Percentiles rank a stretch among this genome's conserved stretches.
These are phyloP conservation scores for Debaryomyces fabryi DNA, from an alignment of 1,139 yeast species.

Conservation along the genomic window DNA sequence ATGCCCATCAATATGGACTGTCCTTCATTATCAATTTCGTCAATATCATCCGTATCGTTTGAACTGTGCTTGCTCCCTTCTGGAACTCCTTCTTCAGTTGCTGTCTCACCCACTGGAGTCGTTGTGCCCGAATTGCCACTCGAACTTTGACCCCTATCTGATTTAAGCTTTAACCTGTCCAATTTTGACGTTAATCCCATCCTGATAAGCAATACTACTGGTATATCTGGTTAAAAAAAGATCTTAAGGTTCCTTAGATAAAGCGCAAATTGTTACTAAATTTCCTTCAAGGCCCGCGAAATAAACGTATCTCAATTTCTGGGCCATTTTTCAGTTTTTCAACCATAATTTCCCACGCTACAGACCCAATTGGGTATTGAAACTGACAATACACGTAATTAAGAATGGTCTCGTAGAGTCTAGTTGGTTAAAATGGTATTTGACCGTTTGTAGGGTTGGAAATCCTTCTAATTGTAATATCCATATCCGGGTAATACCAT, in stretches of 20 bases:
- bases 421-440: background rate
- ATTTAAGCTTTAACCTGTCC: conserved; percentile 32
- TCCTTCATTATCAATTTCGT: conserved; percentile 88
- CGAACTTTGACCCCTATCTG: conserved; percentile 12
- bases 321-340: background rate
- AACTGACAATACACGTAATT: background rate
- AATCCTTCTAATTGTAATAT: too few relatives aligned
- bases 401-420: background rate
- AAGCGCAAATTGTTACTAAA: background rate
- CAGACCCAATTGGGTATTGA: background rate
- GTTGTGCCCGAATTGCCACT: background rate
- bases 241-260: background rate
- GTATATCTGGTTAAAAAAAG: background rate
- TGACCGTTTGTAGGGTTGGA: background rate
- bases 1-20: conserved; percentile 85
- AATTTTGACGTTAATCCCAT: conserved; percentile 44
- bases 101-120: background rate
- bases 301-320: background rate
- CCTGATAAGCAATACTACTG: background rate
- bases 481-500: background rate
- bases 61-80: conserved; percentile 4
- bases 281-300: background rate
- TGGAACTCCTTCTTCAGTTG: conserved; percentile 2
- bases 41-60: conserved; percentile 63
- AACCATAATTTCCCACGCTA: background rate